These are phyloP conservation scores for Suillus americanus DNA, from an alignment of 768 basidiomycete species.

Conservation along the genomic window DNA sequence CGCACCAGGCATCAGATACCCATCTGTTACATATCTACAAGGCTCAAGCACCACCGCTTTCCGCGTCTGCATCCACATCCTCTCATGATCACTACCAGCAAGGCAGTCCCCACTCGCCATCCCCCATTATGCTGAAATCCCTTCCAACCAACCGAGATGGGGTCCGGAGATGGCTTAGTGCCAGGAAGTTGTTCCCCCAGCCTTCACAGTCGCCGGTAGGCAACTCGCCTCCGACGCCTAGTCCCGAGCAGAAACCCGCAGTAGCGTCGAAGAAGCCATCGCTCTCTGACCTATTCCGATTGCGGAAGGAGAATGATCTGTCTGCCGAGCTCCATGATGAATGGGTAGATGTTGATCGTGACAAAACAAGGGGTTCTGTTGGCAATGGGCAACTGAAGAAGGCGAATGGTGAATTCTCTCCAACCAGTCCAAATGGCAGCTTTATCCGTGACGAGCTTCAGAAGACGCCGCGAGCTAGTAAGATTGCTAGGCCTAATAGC, in stretches of 20 bases:
- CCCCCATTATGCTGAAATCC: constrained; percentile 37
- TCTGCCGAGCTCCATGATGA: constrained; percentile 37
- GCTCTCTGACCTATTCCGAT: constrained; percentile 61
- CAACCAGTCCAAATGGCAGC: constrained; percentile 28
- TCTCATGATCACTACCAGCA: constrained; percentile 52
- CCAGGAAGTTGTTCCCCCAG: constrained; percentile 53
- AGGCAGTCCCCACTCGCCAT: constrained; percentile 35
- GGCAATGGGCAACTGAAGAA: constrained; percentile 23
- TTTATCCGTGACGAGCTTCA: constrained; percentile 29
- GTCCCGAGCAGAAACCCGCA: constrained; percentile 34
- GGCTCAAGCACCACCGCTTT: constrained; percentile 39
- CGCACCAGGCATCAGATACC: constrained; percentile 70
- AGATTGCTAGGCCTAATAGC: constrained; percentile 30
- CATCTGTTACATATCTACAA: constrained; percentile 58
- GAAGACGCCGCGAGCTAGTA: constrained; percentile 35
- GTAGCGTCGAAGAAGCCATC: constrained; percentile 61
- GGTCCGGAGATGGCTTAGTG: constrained; percentile 78
- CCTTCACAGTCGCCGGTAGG: constrained; percentile 39
- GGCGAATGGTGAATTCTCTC: constrained; percentile 29
- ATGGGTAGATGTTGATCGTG: constrained; percentile 62
- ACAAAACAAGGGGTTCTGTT: constrained; percentile 39
- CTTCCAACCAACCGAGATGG: constrained; percentile 76
- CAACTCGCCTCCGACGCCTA: constrained; percentile 34
- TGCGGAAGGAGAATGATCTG: constrained; percentile 55
- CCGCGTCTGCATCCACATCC: constrained; percentile 44